These are phyloP conservation scores for Thymus quinquecostatus DNA, from an alignment of 257 asterid species.

Conservation along the genomic window DNA sequence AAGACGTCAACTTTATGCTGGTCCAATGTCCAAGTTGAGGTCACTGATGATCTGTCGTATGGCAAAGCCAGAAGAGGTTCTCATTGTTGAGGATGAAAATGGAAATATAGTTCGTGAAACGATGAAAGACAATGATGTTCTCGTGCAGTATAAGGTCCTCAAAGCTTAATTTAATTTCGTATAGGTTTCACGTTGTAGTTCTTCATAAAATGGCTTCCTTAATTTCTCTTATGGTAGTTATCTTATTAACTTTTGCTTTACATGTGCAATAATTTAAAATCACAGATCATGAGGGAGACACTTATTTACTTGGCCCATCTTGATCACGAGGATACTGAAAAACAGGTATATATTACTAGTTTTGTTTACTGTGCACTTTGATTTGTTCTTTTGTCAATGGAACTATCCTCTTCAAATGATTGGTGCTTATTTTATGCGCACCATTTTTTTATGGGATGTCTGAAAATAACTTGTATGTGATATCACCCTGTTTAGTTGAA, in stretches of 20 bases:
- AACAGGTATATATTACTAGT: slow-evolving; percentile 55
- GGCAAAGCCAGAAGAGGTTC: slow-evolving; percentile 98
- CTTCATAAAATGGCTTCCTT: slow-evolving; percentile 23
- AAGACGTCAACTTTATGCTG: slow-evolving; percentile 77
- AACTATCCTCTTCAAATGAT: not conserved
- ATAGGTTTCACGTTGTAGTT: not conserved
- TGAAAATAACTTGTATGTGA: slow-evolving; percentile 3
- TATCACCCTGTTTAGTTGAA: slow-evolving; percentile 7
- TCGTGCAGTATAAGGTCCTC: slow-evolving; percentile 83
- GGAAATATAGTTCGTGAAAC: slow-evolving; percentile 96
- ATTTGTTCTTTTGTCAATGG: slow-evolving; percentile 2
- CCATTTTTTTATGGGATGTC: slow-evolving; percentile 8
- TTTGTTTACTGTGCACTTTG: slow-evolving; percentile 7
- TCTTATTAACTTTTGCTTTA: slow-evolving; percentile 11
- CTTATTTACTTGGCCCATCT: slow-evolving; percentile 89
- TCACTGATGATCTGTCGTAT: slow-evolving; percentile 86
- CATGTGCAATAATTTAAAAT: slow-evolving; percentile 25
- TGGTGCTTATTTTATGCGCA: not conserved
- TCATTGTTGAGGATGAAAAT: slow-evolving; percentile 91
- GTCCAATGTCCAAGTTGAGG: slow-evolving; percentile 89
- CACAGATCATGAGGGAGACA: slow-evolving; percentile 93
- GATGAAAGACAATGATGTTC: slow-evolving; percentile 92
- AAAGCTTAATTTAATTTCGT: not conserved
- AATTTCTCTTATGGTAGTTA: slow-evolving; percentile 8
- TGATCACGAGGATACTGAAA: slow-evolving; percentile 92